phyloP scores from a whole-genome alignment of 139 green algal genomes.

The Chlorella sp. region DNA sequence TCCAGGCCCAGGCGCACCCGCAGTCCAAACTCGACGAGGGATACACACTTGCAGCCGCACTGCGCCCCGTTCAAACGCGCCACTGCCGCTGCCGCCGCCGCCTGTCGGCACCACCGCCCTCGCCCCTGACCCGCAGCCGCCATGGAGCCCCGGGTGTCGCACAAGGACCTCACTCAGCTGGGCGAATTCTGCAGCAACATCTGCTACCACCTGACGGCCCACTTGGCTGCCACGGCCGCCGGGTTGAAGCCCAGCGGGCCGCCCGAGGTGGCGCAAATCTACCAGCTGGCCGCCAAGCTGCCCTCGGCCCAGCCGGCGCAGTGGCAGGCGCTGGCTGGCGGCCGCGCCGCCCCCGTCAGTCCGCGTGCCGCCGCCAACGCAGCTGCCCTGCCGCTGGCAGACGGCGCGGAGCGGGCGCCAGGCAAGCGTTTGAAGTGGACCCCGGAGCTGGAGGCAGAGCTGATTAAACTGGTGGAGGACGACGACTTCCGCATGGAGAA shows the following conservation, averaged over 20 bases:
- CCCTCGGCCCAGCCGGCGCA: not conserved
- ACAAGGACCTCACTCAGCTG: not conserved
- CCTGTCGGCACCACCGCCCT: no score
- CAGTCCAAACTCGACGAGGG: no score
- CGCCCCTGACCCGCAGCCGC: not conserved
- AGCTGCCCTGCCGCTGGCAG: not conserved
- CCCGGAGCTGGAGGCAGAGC: conserved; percentile 16
- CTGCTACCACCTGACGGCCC: conserved; percentile 19
- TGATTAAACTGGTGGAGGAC: conserved; percentile 45
- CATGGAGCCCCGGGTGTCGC: not conserved
- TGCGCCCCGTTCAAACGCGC: no score
- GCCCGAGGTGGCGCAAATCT: not conserved
- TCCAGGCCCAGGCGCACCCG: no score
- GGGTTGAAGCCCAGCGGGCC: not conserved
- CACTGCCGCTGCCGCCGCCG: no score
- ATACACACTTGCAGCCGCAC: no score
- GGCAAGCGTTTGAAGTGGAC: conserved; percentile 45
- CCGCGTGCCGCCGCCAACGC: not conserved
- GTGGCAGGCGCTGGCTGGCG: not conserved
- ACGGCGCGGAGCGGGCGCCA: not conserved
- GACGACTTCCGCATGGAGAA: conserved; percentile 28
- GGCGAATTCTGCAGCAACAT: conserved; percentile 15
- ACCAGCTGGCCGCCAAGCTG: conserved; percentile 13
- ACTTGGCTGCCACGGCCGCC: not conserved
- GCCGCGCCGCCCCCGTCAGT: not conserved